Evolutionary conservation across 768 basidiomycete genomes (phyloP).

Genomic region (Leccinum sublutescens): DNA sequence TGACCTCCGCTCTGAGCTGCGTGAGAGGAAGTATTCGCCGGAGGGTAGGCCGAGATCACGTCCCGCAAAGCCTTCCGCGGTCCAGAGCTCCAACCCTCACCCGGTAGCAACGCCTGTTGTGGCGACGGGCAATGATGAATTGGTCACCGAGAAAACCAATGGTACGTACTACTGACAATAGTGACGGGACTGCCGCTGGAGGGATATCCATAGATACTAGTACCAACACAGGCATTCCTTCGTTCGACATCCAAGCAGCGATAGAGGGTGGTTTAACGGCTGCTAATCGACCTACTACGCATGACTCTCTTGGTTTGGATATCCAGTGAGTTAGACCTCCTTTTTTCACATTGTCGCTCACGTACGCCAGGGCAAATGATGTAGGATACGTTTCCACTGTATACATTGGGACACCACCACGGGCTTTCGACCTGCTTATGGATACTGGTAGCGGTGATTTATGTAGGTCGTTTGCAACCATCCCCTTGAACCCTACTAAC

Average conservation of each 20-base stretch:
- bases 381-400: constrained; percentile 57
- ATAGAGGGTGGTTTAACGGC: constrained; percentile 39
- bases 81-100: constrained; percentile 7
- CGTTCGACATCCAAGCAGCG: constrained; percentile 37
- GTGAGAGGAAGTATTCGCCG: constrained; percentile 40
- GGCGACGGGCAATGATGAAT: constrained; percentile 3
- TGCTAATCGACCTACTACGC: constrained; percentile 41
- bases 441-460: constrained; percentile 70
- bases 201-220: constrained; percentile 12
- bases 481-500: not conserved
- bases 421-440: constrained; percentile 57
- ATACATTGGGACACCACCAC: constrained; percentile 66
- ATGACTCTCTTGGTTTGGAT: constrained; percentile 62
- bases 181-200: constrained; percentile 11
- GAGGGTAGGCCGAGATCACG: constrained; percentile 27
- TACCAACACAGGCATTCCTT: constrained; percentile 33
- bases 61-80: not conserved
- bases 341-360: not conserved
- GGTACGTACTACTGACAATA: constrained; percentile 1
- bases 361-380: constrained; percentile 42
- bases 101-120: constrained; percentile 4
- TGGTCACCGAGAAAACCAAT: not conserved
- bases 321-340: constrained; percentile 52
- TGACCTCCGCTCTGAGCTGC: constrained; percentile 44
- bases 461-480: constrained; percentile 32